phyloP scores from a whole-genome alignment of 805 yeast species.

The Myxozyma udenii region DNA sequence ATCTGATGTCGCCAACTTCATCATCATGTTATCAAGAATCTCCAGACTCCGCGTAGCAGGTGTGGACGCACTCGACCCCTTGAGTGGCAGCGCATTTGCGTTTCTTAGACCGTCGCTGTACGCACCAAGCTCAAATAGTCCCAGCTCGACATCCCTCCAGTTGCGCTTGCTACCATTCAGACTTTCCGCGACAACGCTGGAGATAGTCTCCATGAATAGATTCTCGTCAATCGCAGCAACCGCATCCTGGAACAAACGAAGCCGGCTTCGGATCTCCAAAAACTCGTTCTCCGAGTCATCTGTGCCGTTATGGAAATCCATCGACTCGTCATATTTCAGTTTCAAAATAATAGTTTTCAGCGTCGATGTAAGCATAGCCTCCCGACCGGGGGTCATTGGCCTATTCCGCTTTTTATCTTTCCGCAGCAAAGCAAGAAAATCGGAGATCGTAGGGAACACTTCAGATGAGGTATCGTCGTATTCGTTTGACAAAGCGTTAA shows the following conservation, averaged over 20 bases:
- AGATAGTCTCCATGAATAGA: constrained; percentile 57
- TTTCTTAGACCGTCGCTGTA: constrained; percentile 77
- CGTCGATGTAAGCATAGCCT: constrained; percentile 58
- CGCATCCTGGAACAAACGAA: constrained; percentile 80
- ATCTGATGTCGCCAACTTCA: constrained; percentile 49
- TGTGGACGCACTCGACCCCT: constrained; percentile 45
- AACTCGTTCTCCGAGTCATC: constrained; percentile 77
- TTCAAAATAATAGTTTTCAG: constrained; percentile 70
- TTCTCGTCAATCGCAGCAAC: constrained; percentile 61
- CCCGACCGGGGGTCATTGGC: constrained; percentile 36
- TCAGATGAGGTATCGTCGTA: constrained; percentile 86
- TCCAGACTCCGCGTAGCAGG: constrained; percentile 42
- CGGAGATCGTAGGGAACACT: constrained; percentile 75
- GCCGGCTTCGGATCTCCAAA: constrained; percentile 67
- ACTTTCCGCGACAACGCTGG: constrained; percentile 56
- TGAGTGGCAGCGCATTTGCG: constrained; percentile 71
- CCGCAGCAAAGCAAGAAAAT: constrained; percentile 64
- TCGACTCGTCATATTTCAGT: constrained; percentile 75
- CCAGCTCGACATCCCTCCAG: constrained; percentile 86
- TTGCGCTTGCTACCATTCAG: constrained; percentile 38
- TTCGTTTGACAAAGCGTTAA: constrained; percentile 71
- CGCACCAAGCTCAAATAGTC: constrained; percentile 74
- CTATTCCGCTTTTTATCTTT: constrained; percentile 48
- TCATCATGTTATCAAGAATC: constrained; percentile 59
- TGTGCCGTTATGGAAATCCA: constrained; percentile 57